These are phyloP conservation scores for Cladosporium phlei DNA, from an alignment of 2,329 filamentous ascomycete species.

Conservation along the genomic window DNA sequence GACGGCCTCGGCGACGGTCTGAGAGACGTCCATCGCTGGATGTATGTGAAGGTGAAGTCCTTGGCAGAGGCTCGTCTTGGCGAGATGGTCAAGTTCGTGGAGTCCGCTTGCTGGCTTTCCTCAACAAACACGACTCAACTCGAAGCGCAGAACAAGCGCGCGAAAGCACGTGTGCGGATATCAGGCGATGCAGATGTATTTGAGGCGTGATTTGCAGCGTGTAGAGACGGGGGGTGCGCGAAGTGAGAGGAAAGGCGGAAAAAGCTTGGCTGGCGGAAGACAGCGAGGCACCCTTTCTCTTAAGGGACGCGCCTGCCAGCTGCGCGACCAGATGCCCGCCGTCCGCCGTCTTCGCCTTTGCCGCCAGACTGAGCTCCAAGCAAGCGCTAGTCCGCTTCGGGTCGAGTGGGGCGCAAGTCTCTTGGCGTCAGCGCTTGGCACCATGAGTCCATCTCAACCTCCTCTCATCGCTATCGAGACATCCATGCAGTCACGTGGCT, in stretches of 20 bases:
- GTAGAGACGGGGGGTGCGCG: neutral
- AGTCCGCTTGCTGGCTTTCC: neutral
- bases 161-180: neutral
- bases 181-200: neutral
- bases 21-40: neutral
- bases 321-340: neutral
- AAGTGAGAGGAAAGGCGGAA: neutral
- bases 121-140: neutral
- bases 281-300: neutral
- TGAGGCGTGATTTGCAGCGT: neutral
- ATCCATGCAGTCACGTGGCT: too few species aligned
- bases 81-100: neutral
- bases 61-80: conserved; percentile 6
- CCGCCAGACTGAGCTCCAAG: neutral
- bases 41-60: neutral
- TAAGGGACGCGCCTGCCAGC: neutral
- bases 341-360: neutral
- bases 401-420: too few species aligned
- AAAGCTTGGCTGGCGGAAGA: neutral
- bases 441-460: too few species aligned
- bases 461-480: conserved; percentile 1
- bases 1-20: conserved; percentile 7
- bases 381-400: neutral
- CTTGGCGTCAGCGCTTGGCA: too few species aligned
- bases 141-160: conserved; percentile 1